Base-by-base conservation (phyloP, 1,284 basidiomycete genomes). In the Puccinia brachypodii region DNA sequence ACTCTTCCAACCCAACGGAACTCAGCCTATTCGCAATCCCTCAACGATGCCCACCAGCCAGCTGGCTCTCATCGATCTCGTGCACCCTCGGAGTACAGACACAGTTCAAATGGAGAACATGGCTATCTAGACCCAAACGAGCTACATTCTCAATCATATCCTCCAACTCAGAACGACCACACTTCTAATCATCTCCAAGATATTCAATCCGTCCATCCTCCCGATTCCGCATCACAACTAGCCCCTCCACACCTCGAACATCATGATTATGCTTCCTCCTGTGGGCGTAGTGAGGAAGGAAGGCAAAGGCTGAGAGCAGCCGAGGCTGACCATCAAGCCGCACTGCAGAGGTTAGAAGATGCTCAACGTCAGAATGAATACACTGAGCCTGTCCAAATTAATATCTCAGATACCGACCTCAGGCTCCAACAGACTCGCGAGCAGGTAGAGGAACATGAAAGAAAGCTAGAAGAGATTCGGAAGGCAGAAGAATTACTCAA, bases 401-500 rank as follows among this genome's bases (percentile, higher is more conserved):
- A 40, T 68, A 40, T 53, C 2, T 47, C 76, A 8, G 62, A 66
- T 64, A 78, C 60, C 44, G 76, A 78, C 13, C 31, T 68, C 31
- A 72, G 28, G 7, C 68, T 72, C 25, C 50, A 53, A 40, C 47
- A 60, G 19, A 42, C 53, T 22, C 77, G 53, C 3, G 66, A 58
- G 40, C 64, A 80, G 25, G 14, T 73, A 16, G 68, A 80, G 47
- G 47, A 58, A 73, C 33, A 62, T 13, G 36, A 62, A 7, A 33
- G 53, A 25, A 58, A 36, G 47, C 38, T 72, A 22, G n/a, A 38
- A 42, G 56, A 73, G 56, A 68, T 80, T n/a, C 50, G 40, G 9
- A 47, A 80, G n/a, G 68, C 36, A 2, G 47, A 80, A 80, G 77
- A 80, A 50, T 11, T 44, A 31, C 33, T 72, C 13, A 56, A 50